These are phyloP conservation scores for Tolypocladium capitatum DNA, from an alignment of 2,329 filamentous ascomycete genomes.

Conservation along the genomic window DNA sequence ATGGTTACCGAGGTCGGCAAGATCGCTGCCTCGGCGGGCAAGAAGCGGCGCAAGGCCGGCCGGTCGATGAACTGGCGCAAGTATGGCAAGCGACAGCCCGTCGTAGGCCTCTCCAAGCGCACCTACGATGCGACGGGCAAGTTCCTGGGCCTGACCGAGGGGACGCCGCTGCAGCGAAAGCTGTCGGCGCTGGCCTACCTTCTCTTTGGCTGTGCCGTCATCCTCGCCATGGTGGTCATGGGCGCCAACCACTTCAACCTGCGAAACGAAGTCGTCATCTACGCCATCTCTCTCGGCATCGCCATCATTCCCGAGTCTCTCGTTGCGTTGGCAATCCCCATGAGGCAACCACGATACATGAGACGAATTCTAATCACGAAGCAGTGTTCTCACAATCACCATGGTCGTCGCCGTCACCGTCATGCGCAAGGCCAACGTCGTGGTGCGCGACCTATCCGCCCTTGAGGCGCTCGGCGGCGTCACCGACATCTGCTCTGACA, in stretches of 20 bases:
- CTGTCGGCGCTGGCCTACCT: slow-evolving; percentile 65
- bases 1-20: slow-evolving; percentile 60
- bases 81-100: slow-evolving; percentile 36
- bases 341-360: too few relatives aligned
- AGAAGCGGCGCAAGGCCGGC: slow-evolving; percentile 41
- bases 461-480: slow-evolving; percentile 59
- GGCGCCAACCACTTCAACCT: slow-evolving; percentile 40
- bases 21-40: slow-evolving; percentile 45
- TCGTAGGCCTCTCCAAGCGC: slow-evolving; percentile 33
- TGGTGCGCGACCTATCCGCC: slow-evolving; percentile 52
- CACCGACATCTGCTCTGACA: slow-evolving; percentile 62
- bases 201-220: slow-evolving; percentile 57
- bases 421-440: slow-evolving; percentile 51
- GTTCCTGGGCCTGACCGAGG: slow-evolving; percentile 48
- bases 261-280: slow-evolving; percentile 40
- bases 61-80: slow-evolving; percentile 40
- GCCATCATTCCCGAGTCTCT: slow-evolving; percentile 52
- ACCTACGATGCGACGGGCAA: slow-evolving; percentile 37
- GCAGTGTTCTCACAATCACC: slow-evolving; percentile 52
- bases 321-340: too few relatives aligned
- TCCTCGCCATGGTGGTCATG: slow-evolving; percentile 45
- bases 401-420: slow-evolving; percentile 53
- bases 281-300: slow-evolving; percentile 44
- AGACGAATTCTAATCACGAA: slow-evolving; percentile 4
- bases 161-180: slow-evolving; percentile 68